A percentile compares a stretch with the other conserved stretches of the same genome.
Conservation (phyloP, 768 basidiomycete genomes). For the Pleurotus giganteus region DNA sequence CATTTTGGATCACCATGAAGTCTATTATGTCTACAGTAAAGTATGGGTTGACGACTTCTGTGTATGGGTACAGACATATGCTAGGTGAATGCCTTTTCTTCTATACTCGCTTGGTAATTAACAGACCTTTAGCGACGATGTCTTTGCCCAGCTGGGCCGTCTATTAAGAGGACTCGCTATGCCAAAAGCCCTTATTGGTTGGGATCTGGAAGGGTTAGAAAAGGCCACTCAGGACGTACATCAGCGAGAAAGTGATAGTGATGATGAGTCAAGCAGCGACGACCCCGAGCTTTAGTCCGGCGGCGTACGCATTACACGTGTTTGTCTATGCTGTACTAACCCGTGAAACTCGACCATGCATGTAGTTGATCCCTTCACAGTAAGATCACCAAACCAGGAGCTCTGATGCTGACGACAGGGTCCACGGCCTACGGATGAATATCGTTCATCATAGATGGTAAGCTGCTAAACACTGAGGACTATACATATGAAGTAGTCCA, state of each 20-base stretch:
- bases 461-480: too few species aligned
- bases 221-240: conserved; percentile 39
- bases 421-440: too few species aligned
- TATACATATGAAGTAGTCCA: too few species aligned
- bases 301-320: too few species aligned
- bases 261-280: conserved; percentile 49
- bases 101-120: background rate
- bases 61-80: conserved; percentile 70
- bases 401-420: too few species aligned
- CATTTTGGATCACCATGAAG: conserved; percentile 78
- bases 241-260: conserved; percentile 58
- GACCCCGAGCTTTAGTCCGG: background rate
- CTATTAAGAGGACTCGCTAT: conserved; percentile 39
- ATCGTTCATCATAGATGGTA: too few species aligned
- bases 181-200: conserved; percentile 57
- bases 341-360: too few species aligned
- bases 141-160: conserved; percentile 44
- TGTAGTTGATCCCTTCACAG: too few species aligned
- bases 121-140: conserved; percentile 48
- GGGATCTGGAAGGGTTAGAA: conserved; percentile 73
- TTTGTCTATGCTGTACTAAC: too few species aligned
- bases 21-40: conserved; percentile 87
- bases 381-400: too few species aligned
- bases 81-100: conserved; percentile 43
- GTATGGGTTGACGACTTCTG: conserved; percentile 86